phyloP scores from a whole-genome alignment of 1,139 yeast species.

The Nakaseomyces uthaithaninus region DNA sequence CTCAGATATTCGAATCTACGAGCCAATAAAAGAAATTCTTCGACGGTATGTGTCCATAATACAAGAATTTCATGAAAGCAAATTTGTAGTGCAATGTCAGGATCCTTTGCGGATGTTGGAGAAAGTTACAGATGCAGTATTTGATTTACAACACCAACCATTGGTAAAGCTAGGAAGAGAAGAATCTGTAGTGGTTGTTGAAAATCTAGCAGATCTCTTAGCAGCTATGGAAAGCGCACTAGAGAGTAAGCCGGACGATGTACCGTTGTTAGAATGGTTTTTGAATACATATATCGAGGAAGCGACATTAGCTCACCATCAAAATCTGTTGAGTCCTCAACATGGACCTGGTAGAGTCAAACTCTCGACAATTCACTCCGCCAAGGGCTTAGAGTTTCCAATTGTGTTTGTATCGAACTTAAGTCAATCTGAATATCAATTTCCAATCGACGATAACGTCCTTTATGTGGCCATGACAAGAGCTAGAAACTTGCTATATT shows the following conservation, averaged over 20 bases:
- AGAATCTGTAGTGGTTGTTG: constrained; percentile 14
- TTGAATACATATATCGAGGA: constrained; percentile 44
- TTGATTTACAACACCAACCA: constrained; percentile 14
- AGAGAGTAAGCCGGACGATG: constrained; percentile 17
- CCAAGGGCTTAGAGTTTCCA: constrained; percentile 68
- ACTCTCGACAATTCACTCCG: constrained; percentile 58
- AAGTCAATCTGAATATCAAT: constrained; percentile 24
- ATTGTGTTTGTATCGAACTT: constrained; percentile 48
- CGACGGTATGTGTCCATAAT: not conserved
- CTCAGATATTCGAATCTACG: not conserved
- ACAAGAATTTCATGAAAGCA: not conserved
- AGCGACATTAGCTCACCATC: constrained; percentile 26
- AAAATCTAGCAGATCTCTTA: constrained; percentile 29
- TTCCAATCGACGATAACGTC: constrained; percentile 32
- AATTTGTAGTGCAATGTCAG: constrained; percentile 10
- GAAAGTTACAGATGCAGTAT: constrained; percentile 13
- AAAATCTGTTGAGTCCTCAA: constrained; percentile 13
- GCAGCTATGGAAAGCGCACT: constrained; percentile 27
- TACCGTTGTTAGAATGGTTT: constrained; percentile 34
- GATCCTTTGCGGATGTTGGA: constrained; percentile 17
- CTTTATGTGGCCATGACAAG: constrained; percentile 62
- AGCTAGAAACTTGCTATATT: constrained; percentile 47
- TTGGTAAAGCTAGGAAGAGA: constrained; percentile 7
- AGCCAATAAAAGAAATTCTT: not conserved
- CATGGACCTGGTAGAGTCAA: constrained; percentile 34